Conservation (phyloP, 768 basidiomycete genomes). For the Sistotremastrum suecicum region DNA sequence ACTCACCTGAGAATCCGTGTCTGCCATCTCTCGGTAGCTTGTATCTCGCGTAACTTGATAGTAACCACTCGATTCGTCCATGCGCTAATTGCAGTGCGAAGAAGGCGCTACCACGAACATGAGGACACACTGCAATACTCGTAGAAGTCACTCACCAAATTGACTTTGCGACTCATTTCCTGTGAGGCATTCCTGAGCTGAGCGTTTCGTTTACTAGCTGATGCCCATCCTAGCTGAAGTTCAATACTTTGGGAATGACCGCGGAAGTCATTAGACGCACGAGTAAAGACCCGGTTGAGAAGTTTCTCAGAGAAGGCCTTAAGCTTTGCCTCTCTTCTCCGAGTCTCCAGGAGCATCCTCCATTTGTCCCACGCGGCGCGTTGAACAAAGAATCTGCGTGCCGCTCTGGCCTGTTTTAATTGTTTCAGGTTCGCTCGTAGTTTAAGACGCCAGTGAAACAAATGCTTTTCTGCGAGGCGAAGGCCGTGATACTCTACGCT, state of each 20-base stretch:
- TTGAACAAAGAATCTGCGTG: constrained; percentile 35
- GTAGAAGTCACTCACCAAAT: background rate
- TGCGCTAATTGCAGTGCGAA: constrained; percentile 29
- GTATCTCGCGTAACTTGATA: constrained; percentile 59
- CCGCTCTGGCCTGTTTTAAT: constrained; percentile 39
- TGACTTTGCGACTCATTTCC: background rate
- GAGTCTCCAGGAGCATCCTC: constrained; percentile 31
- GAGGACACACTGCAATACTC: constrained; percentile 29
- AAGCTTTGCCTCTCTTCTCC: constrained; percentile 29
- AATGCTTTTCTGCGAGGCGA: constrained; percentile 24
- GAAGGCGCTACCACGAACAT: constrained; percentile 5
- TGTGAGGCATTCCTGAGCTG: constrained; percentile 2
- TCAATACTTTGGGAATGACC: background rate
- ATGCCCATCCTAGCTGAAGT: background rate
- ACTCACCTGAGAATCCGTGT: constrained; percentile 24
- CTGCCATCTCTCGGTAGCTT: constrained; percentile 35
- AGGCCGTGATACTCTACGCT: constrained; percentile 36
- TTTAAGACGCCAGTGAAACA: constrained; percentile 42
- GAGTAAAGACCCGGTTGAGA: background rate
- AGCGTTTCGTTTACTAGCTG: background rate
- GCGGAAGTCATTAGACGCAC: constrained; percentile 23
- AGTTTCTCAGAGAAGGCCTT: constrained; percentile 17
- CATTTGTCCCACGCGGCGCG: constrained; percentile 35
- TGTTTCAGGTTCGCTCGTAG: constrained; percentile 35
- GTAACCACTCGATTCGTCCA: constrained; percentile 71